Evolutionary conservation across 306 rosid species (phyloP), one percentile per base, ranked within the genome.

Genomic region (Quercus bicolor): DNA sequence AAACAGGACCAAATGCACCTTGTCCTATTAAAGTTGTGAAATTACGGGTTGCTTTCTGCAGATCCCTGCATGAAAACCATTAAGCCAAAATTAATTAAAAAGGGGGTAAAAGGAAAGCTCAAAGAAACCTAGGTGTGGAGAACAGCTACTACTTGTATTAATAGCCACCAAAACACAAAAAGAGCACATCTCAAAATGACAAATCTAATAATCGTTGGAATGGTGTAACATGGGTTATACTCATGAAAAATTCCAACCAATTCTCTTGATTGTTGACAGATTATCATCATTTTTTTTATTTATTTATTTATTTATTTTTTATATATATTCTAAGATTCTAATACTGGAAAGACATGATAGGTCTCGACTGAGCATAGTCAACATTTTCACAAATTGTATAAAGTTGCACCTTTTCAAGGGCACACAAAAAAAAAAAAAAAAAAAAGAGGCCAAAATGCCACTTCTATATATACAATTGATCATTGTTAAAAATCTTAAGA

Each of bases 1-100:
- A 96, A 80, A 96, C 99, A 77, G 96, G 98, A 82, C 99, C 99
- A 78, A 96, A 96, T 14, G 99, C 98, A 51, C 99, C 99, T 84
- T 96, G 97, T 76, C 99, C 99, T 80, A 96, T 87, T 23, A 90
- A 87, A 53, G 99, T 96, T 59, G 99, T 96, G 78, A 96, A 96
- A 78, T 96, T 91, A 83, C 53, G 76, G 10, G 99, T 96, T n/a
- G 94, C 99, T 72, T 93, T 96, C 77, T 90, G 99, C 88, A 96
- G 84, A 82, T 96, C 99, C 97, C 99, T 96, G 84, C 45, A 81
- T 57, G 56, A 23, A 40, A 29, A 54, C 40, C 52, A 82, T 53
- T 15, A 19, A 12, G 24, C 52, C 52, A 66, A 66, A 37, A 66
- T 66, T 34, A 66, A 19, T 34, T 66, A 23, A 85, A 72, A 19